Evolutionary conservation across 225 moss, liverwort and hornwort species (phyloP).

Genomic region (Climacium dendroides): DNA sequence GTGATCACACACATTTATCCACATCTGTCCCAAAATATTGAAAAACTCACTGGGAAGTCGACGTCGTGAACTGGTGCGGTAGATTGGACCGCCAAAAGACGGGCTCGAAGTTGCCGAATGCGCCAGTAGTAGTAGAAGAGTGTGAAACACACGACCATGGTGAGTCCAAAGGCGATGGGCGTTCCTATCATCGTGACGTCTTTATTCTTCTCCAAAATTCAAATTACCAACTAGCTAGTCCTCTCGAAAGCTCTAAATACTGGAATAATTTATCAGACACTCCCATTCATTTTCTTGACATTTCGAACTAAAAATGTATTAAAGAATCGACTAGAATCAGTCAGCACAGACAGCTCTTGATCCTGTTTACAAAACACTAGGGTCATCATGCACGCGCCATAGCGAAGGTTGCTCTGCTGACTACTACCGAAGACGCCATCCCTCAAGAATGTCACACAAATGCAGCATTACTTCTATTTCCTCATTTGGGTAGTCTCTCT

Average conservation of each 20-base stretch:
- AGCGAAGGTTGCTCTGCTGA: neutral
- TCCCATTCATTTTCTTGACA: neutral
- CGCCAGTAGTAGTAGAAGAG: slow-evolving; percentile 60
- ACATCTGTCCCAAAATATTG: neutral
- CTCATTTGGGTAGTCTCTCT: neutral
- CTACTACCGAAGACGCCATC: neutral
- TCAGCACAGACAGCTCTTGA: neutral
- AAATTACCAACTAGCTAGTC: neutral
- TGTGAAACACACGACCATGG: slow-evolving; percentile 49
- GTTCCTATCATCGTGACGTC: slow-evolving; percentile 36
- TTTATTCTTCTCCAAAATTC: neutral
- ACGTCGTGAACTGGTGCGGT: slow-evolving; percentile 6
- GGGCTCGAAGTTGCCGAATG: slow-evolving; percentile 45
- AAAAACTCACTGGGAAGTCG: slow-evolving; percentile 21
- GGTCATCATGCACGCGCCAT: neutral
- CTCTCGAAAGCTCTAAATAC: neutral
- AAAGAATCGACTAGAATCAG: neutral
- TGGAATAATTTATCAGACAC: neutral
- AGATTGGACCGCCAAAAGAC: slow-evolving; percentile 30
- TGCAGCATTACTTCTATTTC: neutral
- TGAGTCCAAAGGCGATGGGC: slow-evolving; percentile 42
- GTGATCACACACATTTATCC: neutral
- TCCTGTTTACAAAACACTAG: neutral
- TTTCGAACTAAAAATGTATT: neutral
- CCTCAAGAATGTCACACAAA: neutral